Evolutionary conservation across 345 rosid species (phyloP), one percentile per base, ranked within the genome.

Genomic region (Aegle marmelos): DNA sequence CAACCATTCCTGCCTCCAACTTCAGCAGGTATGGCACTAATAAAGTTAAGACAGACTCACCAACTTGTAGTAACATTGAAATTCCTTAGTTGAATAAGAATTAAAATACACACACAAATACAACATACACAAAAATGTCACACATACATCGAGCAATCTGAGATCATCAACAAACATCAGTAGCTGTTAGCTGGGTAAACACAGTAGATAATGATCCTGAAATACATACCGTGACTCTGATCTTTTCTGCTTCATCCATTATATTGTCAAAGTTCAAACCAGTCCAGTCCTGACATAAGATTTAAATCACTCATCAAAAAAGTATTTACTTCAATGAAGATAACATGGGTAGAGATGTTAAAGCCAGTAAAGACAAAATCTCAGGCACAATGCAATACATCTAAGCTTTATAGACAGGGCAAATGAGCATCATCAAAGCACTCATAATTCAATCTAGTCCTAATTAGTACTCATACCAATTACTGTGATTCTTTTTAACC

Each of bases 241-340:
- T 96, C 77, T 83, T 89, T 76, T 91, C 97, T 67, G 99, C 97
- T 58, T 96, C 99, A 60, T 88, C 89, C 98, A 96, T 94, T 87
- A 96, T 91, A 82, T 85, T 89, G 82, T 88, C 85, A 78, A 96
- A 96, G 88, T 89, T 86, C 90, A 96, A 76, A 67, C 98, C 98
- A 75, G 97, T 96, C 99, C 99, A 96, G 72, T 96, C 99, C 99
- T 94, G 94, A 73, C 80, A 79, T 59, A 79, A 68, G 67, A 75
- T 53, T 67, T 57, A 65, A 37, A 30, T 78, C 39, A 78, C 6
- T 21, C 36, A 41, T 30, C 27, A 41, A 31, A 77, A 69, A 56
- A 61, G 10, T 22, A 19, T n/a, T 56, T 36, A 57, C 8, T 57
- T 56, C 64, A n/a, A 33, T 2, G 10, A 53, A 53, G 16, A 31